Evolutionary conservation across 495 filamentous ascomycete genomes (phyloP).

Genomic region (Annulohypoxylon moriforme): DNA sequence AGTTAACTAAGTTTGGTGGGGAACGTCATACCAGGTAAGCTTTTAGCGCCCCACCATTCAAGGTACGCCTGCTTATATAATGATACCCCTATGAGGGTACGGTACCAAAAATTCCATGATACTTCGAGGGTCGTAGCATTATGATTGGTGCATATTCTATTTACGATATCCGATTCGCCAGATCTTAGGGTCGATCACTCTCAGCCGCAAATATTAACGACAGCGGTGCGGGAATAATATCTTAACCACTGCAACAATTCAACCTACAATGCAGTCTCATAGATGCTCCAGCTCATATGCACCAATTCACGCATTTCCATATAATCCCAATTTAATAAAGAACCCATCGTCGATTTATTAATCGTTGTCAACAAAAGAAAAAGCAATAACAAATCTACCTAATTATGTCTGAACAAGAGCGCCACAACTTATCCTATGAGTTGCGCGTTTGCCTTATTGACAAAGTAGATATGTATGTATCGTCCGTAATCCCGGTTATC

Average conservation of each 20-base stretch:
- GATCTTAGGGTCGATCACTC: neutral
- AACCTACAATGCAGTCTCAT: too few relatives aligned
- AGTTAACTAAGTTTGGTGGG: neutral
- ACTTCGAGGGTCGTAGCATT: too few relatives aligned
- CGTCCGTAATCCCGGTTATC: neutral
- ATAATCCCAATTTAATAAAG: neutral
- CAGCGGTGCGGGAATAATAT: neutral
- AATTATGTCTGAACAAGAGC: neutral
- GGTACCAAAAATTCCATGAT: too few relatives aligned
- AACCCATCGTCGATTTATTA: neutral
- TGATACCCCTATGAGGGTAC: too few relatives aligned
- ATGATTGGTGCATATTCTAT: neutral
- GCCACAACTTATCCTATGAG: neutral
- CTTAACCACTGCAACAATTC: neutral
- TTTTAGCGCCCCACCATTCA: neutral
- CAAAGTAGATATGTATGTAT: neutral
- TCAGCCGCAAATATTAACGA: slow-evolving; percentile 17
- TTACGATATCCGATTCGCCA: slow-evolving; percentile 10
- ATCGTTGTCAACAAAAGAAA: neutral
- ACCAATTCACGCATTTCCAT: neutral
- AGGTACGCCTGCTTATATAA: neutral
- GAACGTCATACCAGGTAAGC: neutral
- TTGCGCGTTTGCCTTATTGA: neutral
- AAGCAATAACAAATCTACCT: neutral
- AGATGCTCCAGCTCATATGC: too few relatives aligned